Base-by-base conservation (phyloP, 306 rosid species). In the Citrullus amarus region DNA sequence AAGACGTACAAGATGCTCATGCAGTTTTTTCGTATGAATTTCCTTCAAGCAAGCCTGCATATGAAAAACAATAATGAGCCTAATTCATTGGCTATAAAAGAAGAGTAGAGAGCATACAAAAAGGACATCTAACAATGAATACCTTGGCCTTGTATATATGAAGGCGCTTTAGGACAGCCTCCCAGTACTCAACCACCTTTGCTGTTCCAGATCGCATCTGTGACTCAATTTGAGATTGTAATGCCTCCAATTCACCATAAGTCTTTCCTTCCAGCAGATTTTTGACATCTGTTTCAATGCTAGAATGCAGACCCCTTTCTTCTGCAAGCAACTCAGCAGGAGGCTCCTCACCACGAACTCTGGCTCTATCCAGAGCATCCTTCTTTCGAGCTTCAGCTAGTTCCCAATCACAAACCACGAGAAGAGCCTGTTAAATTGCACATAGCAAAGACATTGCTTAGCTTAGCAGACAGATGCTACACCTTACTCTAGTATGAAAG, bases 331-430 rank as follows among this genome's bases (percentile, higher is more conserved):
- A 86, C 87, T 92, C 97, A 25, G 92, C 90, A 50, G 97, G 97
- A 69, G 97, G 97, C 83, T 90, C 91, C 87, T 95, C 97, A 79
- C 99, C 99, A 50, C 97, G 96, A 67, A 95, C 99, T 89, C 93
- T 87, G 77, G 99, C 99, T 80, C 99, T 93, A 85, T 91, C 97
- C 77, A 92, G 78, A 32, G 92, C 97, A 83, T 95, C 99, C 82
- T 90, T 95, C 79, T 90, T 95, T 36, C 85, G 91, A 83, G 96
- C 96, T 89, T 91, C 99, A 81, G 92, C 92, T 79, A 95, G 89
- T 79, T 95, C 99, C 99, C 96, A 92, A 82, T 92, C 97, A 77
- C 96, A 87, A 58, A 95, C 97, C 80, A 92, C 86, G 60, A 95
- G 88, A 79, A 95, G 97, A 78, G 97, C 99, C 98, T 95, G 84